These are phyloP conservation scores for Fusarium nelsonii DNA, from an alignment of 2,329 filamentous ascomycete genomes.

Conservation along the genomic window DNA sequence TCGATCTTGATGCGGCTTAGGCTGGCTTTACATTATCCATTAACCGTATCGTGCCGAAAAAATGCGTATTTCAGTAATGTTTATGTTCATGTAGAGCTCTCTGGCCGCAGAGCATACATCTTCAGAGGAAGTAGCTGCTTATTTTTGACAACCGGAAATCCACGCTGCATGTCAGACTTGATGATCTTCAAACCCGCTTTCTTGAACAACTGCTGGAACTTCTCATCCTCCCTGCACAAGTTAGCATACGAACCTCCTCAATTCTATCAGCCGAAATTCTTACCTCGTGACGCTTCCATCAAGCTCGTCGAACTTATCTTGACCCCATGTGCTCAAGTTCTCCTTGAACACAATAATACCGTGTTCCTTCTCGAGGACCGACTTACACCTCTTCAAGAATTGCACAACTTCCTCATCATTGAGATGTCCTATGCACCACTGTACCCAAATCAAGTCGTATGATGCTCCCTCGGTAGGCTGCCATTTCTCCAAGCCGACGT, in stretches of 20 bases:
- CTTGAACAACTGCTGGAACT: conserved; percentile 77
- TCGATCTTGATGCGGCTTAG: too few species aligned
- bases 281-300: conserved; percentile 83
- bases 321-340: conserved; percentile 71
- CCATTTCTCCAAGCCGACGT: conserved; percentile 82
- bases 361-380: conserved; percentile 48
- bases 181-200: conserved; percentile 76
- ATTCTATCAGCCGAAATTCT: not conserved
- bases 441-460: conserved; percentile 89
- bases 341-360: conserved; percentile 65
- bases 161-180: conserved; percentile 77
- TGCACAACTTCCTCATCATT: conserved; percentile 77
- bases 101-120: conserved; percentile 79
- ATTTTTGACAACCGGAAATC: conserved; percentile 69
- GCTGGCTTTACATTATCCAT: too few species aligned
- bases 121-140: conserved; percentile 74
- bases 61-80: too few species aligned
- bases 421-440: conserved; percentile 90
- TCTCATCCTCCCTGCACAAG: conserved; percentile 66
- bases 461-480: conserved; percentile 55
- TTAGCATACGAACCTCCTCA: not conserved
- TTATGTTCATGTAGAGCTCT: not conserved
- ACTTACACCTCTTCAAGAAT: conserved; percentile 73
- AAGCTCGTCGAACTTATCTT: conserved; percentile 78
- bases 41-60: too few species aligned